Percentiles rank a stretch among this genome's conserved stretches.
Conservation (phyloP, 2,329 filamentous ascomycete species). For the Colletotrichum tamarilloi region DNA sequence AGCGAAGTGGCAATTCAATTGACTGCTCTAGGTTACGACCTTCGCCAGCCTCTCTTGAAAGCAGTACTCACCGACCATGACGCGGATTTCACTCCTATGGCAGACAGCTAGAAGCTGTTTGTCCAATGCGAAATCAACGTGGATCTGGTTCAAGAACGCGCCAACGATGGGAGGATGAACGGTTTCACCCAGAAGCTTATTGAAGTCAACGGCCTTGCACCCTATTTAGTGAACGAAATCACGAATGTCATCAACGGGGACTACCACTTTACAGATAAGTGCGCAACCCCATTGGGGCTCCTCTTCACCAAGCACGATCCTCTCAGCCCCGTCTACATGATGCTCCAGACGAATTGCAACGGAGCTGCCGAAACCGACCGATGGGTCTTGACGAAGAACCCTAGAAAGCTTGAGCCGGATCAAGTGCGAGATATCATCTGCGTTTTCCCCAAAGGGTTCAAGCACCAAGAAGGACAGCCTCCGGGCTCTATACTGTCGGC, state of each 20-base stretch:
- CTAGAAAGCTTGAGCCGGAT: conserved; percentile 19
- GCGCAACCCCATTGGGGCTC: conserved; percentile 16
- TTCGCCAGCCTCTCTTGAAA: conserved; percentile 15
- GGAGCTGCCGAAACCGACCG: conserved; percentile 1
- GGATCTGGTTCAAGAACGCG: background rate
- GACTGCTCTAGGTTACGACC: conserved; percentile 9
- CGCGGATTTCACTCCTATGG: background rate
- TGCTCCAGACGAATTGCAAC: background rate
- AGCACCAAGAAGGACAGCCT: background rate
- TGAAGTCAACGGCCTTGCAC: background rate
- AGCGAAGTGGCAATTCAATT: background rate
- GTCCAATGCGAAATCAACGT: conserved; percentile 17
- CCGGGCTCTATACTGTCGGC: background rate
- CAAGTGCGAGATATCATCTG: conserved; percentile 3
- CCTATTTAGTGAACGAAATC: background rate
- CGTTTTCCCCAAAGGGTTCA: background rate
- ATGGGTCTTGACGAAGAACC: conserved; percentile 22
- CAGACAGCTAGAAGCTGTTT: conserved; percentile 27
- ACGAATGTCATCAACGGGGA: background rate
- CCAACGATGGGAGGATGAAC: background rate
- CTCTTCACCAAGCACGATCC: conserved; percentile 5
- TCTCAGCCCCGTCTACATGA: background rate
- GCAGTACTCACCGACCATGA: background rate
- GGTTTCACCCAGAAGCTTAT: conserved; percentile 1
- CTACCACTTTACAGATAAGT: background rate